Conservation (phyloP, 2,329 filamentous ascomycete genomes). For the Ceratocystis variospora region DNA sequence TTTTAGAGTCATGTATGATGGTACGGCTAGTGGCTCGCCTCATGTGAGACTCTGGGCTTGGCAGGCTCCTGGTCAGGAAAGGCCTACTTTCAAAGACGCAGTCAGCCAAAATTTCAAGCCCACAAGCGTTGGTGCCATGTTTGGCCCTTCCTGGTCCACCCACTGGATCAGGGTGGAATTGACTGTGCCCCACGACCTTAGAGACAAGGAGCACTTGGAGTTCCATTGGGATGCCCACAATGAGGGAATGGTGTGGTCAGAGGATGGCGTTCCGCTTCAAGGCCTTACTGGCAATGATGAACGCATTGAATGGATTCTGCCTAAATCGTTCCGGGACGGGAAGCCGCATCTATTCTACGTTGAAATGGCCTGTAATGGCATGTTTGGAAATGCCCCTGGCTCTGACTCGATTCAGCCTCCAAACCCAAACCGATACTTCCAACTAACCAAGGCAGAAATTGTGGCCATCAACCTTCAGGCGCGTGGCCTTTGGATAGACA, state of each 20-base stretch:
- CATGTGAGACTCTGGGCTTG: conserved; percentile 78
- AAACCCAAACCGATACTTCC: conserved; percentile 67
- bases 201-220: conserved; percentile 69
- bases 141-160: conserved; percentile 92
- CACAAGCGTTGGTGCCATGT: conserved; percentile 61
- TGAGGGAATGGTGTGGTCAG: conserved; percentile 87
- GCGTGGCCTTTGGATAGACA: conserved; percentile 72
- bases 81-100: conserved; percentile 67
- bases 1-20: conserved; percentile 57
- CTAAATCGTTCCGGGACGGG: conserved; percentile 66
- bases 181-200: conserved; percentile 59
- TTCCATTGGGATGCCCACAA: conserved; percentile 93
- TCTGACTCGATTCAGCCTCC: conserved; percentile 84
- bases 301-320: conserved; percentile 80
- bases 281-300: conserved; percentile 84
- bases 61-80: conserved; percentile 62
- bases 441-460: conserved; percentile 65
- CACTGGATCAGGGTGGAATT: conserved; percentile 90
- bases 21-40: conserved; percentile 49
- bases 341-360: conserved; percentile 84
- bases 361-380: conserved; percentile 96
- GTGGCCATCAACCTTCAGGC: conserved; percentile 80
- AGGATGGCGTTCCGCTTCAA: conserved; percentile 79
- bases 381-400: conserved; percentile 86
- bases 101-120: conserved; percentile 42